Percentiles rank a stretch among this genome's conserved stretches.
Evolutionary conservation across 805 yeast genomes (phyloP).

Genomic region (Kodamaea kaohsiungensis): DNA sequence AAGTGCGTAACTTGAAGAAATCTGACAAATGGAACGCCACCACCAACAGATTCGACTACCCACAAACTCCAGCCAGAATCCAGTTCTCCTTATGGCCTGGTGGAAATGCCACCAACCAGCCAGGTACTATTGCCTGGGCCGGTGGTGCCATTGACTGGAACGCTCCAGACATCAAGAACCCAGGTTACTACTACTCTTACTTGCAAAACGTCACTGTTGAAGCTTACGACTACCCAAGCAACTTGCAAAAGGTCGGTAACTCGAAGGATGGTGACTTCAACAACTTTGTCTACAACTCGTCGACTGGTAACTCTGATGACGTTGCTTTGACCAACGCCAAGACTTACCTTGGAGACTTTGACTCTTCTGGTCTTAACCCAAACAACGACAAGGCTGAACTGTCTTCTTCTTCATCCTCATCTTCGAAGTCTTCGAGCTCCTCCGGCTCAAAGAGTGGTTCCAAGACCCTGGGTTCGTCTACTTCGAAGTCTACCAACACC

Average conservation of each 20-base stretch:
- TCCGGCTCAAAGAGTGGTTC: constrained; percentile 6
- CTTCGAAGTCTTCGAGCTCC: constrained; percentile 17
- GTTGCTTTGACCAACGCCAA: constrained; percentile 63
- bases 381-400: constrained; percentile 26
- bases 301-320: constrained; percentile 34
- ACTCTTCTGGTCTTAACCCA: constrained; percentile 68
- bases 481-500: constrained; percentile 7
- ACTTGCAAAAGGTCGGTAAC: constrained; percentile 28
- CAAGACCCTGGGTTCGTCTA: constrained; percentile 4
- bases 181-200: constrained; percentile 80
- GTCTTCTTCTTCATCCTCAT: constrained; percentile 12
- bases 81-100: constrained; percentile 81
- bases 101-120: constrained; percentile 54
- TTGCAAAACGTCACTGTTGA: constrained; percentile 60
- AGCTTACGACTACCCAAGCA: constrained; percentile 73
- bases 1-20: constrained; percentile 64
- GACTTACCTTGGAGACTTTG: constrained; percentile 56
- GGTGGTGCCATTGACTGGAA: constrained; percentile 89
- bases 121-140: constrained; percentile 79
- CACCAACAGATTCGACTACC: constrained; percentile 53
- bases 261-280: constrained; percentile 38
- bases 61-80: constrained; percentile 74
- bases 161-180: constrained; percentile 64
- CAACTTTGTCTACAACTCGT: constrained; percentile 47
- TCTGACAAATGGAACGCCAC: constrained; percentile 66